Percentiles rank a stretch among this genome's conserved stretches.
Conservation (phyloP, 306 rosid genomes). For the Erythrophleum fordii region DNA sequence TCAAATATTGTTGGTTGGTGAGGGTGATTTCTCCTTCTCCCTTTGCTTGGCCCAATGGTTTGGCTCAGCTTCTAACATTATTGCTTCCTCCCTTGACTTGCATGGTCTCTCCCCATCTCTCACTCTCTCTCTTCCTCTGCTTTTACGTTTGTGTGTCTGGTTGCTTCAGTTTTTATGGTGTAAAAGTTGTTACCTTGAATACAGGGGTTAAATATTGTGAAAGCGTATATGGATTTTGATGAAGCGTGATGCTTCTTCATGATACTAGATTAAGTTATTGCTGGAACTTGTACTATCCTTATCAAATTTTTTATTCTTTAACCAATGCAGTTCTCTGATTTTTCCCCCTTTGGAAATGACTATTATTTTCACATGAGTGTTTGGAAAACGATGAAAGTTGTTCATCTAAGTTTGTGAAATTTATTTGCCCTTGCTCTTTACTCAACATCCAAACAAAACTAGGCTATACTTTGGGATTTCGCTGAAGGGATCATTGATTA, state of each 20-base stretch:
- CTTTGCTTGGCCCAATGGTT: constrained; percentile 48
- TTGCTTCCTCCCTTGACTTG: constrained; percentile 53
- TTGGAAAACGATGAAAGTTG: neutral
- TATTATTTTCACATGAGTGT: neutral
- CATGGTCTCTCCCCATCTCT: constrained; percentile 31
- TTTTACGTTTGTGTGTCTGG: neutral
- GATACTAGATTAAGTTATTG: neutral
- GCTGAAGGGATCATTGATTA: neutral
- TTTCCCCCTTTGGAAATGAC: neutral
- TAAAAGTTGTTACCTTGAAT: constrained; percentile 12
- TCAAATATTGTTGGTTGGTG: constrained; percentile 61
- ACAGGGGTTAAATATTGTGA: neutral
- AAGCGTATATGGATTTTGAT: neutral
- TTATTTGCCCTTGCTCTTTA: neutral
- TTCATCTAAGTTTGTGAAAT: neutral
- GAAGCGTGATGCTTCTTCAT: neutral
- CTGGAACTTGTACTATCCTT: neutral
- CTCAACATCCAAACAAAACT: neutral
- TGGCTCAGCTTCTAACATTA: constrained; percentile 52
- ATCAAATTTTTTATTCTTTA: neutral
- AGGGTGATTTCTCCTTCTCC: constrained; percentile 72
- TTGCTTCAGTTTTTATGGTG: neutral
- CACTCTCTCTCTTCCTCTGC: neutral
- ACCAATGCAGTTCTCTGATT: neutral
- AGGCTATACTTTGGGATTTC: neutral